Conservation (phyloP, 768 basidiomycete species). For the Candolleomyces aberdarensis region DNA sequence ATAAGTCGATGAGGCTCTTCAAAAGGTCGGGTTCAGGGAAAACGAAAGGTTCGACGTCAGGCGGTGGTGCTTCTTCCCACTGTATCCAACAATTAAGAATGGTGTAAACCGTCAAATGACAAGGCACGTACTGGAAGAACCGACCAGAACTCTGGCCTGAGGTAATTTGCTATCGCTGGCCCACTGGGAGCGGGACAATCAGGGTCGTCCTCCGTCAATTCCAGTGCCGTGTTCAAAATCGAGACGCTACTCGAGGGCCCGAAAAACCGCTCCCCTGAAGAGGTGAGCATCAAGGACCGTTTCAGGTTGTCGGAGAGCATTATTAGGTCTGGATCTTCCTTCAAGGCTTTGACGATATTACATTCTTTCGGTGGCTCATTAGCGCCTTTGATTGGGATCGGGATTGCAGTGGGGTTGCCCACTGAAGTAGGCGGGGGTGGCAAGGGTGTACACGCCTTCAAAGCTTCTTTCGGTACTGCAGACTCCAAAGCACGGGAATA, state of each 20-base stretch:
- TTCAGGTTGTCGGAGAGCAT: not conserved
- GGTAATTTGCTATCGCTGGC: not conserved
- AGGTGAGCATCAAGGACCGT: slow-evolving; percentile 1
- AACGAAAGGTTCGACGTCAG: slow-evolving; percentile 13
- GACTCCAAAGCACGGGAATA: slow-evolving; percentile 9
- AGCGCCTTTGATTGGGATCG: no score
- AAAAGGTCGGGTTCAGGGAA: slow-evolving; percentile 45
- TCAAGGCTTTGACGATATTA: no score
- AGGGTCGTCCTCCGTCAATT: slow-evolving; percentile 3
- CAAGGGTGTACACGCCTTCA: not conserved
- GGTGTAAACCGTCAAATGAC: not conserved
- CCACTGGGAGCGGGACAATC: not conserved
- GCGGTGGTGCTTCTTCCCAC: slow-evolving; percentile 24
- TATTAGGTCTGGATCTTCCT: not conserved
- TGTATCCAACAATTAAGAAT: slow-evolving; percentile 5
- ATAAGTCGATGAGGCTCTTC: slow-evolving; percentile 44
- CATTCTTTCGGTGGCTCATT: no score
- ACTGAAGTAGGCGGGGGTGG: not conserved
- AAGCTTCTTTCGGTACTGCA: not conserved
- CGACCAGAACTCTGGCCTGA: slow-evolving; percentile 9
- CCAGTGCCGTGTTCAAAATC: slow-evolving; percentile 5
- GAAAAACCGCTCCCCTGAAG: slow-evolving; percentile 1
- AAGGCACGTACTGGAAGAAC: slow-evolving; percentile 5
- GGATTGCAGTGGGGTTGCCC: not conserved
- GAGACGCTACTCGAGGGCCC: slow-evolving; percentile 6